Base-by-base conservation (phyloP, 1,284 basidiomycete genomes). In the Papiliotrema fonsecae region DNA sequence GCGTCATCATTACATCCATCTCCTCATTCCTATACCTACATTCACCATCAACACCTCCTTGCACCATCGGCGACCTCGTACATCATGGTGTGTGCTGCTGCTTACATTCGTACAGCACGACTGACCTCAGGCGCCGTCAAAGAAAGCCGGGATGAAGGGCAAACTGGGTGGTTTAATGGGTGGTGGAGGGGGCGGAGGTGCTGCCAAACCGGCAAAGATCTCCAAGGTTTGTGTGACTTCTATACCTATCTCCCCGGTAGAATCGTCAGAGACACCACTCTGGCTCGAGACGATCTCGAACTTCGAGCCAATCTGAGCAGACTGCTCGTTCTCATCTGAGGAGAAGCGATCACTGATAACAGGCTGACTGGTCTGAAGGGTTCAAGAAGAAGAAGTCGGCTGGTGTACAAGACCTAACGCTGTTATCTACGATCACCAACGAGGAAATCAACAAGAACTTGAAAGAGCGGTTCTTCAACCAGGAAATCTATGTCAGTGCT, bases 321-420 rank as follows among this genome's bases (percentile, higher is more conserved):
- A 37, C 21, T 7, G 21, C 18, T 37, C n/a, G n/a, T n/a, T n/a
- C n/a, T n/a, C n/a, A n/a, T n/a, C n/a, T n/a, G n/a, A n/a, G n/a
- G n/a, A n/a, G n/a, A n/a, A n/a, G n/a, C n/a, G n/a, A 31, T 9
- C 30, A 16, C 30, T 31, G 30, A 31, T 31, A 31, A 14, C 35
- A 96, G 90, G 92, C 92, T 48, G 92, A 96, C 70, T 97, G 92
- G 92, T 92, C 92, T 71, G 92, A 96, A 67, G 89, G 90, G 16
- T 94, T 96, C 79, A 92, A 90, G 83, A 96, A 94, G 82, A 96
- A 94, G 83, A 93, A 94, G 76, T 84, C 87, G 74, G 89, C 93
- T 50, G 96, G 96, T 52, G 94, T 99, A 50, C 86, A 90, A 46
- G 96, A 99, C 77, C 98, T 98, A 96, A 99, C 96, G 9, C 77